Evolutionary conservation across 768 basidiomycete genomes (phyloP).

Genomic region (Lentinula sp.): DNA sequence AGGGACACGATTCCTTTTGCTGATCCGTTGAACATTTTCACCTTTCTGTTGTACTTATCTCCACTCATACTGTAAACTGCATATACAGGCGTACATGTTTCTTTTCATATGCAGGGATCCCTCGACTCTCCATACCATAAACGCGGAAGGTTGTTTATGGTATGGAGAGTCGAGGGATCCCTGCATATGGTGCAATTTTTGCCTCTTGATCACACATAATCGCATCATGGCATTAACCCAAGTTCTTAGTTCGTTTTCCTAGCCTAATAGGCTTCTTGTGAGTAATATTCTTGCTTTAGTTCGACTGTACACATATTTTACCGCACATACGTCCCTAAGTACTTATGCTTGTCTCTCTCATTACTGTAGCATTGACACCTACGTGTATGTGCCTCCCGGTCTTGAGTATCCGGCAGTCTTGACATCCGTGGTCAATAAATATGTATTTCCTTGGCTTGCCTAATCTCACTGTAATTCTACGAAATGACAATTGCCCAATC

Average conservation of each 20-base stretch:
- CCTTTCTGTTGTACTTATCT: not conserved
- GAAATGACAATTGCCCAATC: conserved; percentile 57
- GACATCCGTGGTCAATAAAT: not conserved
- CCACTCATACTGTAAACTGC: not conserved
- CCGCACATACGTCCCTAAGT: not conserved
- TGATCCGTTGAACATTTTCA: not conserved
- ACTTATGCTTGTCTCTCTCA: not conserved
- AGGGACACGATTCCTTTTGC: not conserved
- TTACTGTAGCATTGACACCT: not conserved
- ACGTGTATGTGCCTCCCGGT: not conserved
- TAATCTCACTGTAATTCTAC: not conserved
- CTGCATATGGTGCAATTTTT: too few species aligned
- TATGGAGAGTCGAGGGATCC: too few species aligned
- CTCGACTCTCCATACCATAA: too few species aligned
- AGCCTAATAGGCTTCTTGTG: not conserved
- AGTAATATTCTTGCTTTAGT: not conserved
- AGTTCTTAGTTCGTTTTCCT: not conserved
- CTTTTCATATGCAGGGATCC: not conserved
- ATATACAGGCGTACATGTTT: not conserved
- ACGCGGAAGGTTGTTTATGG: too few species aligned
- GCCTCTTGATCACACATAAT: not conserved
- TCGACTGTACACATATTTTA: not conserved
- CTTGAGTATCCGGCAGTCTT: too few species aligned
- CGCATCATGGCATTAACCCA: not conserved
- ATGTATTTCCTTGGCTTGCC: not conserved